phyloP scores from a whole-genome alignment of 108 stramenopile species.

The Chaetoceros tenuissimus region DNA sequence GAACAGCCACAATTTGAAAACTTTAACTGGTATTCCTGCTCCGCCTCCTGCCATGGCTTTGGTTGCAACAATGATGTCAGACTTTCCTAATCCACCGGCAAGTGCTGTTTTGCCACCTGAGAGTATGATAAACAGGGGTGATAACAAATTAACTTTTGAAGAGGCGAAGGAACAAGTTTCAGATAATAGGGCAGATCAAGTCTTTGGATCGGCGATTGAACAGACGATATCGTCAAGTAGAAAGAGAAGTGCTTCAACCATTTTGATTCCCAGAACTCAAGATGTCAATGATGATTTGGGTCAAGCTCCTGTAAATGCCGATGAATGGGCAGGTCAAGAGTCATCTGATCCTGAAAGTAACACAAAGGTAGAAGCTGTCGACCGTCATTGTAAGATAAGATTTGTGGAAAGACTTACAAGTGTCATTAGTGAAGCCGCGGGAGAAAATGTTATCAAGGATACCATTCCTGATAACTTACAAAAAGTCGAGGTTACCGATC shows the following conservation, averaged over 20 bases:
- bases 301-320: neutral
- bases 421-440: constrained; percentile 5
- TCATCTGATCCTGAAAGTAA: neutral
- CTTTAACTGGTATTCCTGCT: constrained; percentile 1
- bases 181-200: neutral
- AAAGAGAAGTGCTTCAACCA: neutral
- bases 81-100: constrained; percentile 9
- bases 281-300: neutral
- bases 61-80: constrained; percentile 4
- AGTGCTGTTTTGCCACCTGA: constrained; percentile 1
- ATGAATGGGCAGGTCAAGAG: neutral
- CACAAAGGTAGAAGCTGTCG: constrained; percentile 4
- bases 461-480: neutral
- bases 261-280: neutral
- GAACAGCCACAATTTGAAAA: too few species aligned
- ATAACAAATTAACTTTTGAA: neutral
- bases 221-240: neutral
- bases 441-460: neutral
- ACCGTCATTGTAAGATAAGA: constrained; percentile 11
- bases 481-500: too few species aligned
- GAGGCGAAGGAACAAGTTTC: neutral
- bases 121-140: neutral
- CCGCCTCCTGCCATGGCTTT: constrained; percentile 10
- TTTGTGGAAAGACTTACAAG: constrained; percentile 9
- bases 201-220: neutral